Base-by-base conservation (phyloP, 805 yeast species). In the Yamadazyma tumulicola region DNA sequence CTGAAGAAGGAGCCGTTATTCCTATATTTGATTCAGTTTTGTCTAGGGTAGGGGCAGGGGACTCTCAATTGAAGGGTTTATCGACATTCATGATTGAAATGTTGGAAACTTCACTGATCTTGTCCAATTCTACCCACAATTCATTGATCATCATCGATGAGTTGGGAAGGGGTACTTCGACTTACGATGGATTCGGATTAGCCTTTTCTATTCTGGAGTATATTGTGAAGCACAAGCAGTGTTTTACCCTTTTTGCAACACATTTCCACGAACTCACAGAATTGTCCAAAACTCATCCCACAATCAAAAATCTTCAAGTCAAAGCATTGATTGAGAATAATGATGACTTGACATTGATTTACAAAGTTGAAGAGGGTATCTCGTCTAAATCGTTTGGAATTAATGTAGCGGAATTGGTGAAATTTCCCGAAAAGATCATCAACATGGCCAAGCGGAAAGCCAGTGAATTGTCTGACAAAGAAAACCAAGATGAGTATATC, bases 11-110 rank as follows among this genome's bases (percentile, higher is more conserved):
- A 3, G 89, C 96, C 0, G 89, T 86, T 49, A 56, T 93, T 17
- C 79, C 87, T 9, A 68, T 93, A 2, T 87, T 91, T 42, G 98
- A 93, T 60, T 87, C 96, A 2, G 82, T 93, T 4, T 71, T 93
- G 40, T 94, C 97, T 10, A 78, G 98, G 53, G 96, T 93, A n/a
- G 98, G 98, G 8, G 97, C 98, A 2, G 95, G 97, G 9, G 98
- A 93, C 57, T 91, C 97, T 0, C 98, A 93, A 60, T 69, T 93
- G 52, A 89, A 91, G 59, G 98, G 98, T 17, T 86, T 93, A 19
- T 89, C 97, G 0, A 93, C 98, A 0, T 93, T 93, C 51, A 57
- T 57, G 63, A 85, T 95, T 18, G 99, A 93, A 58, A 88, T 93
- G 97, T 68, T 87, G 34, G 98, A 93, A 51, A 86, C 96, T 34